A percentile compares a stretch with the other conserved stretches of the same genome.
phyloP scores from a whole-genome alignment of 345 rosid species.

The Geranium rotundifolium region DNA sequence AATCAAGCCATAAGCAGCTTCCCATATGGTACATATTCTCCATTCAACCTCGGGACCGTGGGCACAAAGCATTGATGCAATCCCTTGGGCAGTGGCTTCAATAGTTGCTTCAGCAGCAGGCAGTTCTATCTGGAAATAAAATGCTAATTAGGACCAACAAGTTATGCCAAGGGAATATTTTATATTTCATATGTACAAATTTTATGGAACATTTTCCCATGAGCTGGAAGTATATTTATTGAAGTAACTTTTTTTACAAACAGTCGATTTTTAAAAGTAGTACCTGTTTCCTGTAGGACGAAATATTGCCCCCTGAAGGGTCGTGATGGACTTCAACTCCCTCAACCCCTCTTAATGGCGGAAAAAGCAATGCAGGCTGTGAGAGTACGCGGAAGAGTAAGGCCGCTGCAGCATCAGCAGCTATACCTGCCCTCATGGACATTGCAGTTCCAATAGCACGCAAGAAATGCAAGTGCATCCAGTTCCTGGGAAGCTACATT shows the following conservation, averaged over 20 bases:
- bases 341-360: slow-evolving; percentile 85
- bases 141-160: slow-evolving; percentile 3
- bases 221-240: too few species aligned
- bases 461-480: slow-evolving; percentile 99
- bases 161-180: too few species aligned
- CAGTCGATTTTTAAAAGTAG: slow-evolving; percentile 2
- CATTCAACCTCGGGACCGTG: slow-evolving; percentile 99
- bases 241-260: too few species aligned
- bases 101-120: slow-evolving; percentile 95
- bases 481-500: slow-evolving; percentile 85
- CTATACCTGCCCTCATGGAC: slow-evolving; percentile 98
- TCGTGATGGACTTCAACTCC: slow-evolving; percentile 76
- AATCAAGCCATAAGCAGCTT: slow-evolving; percentile 93
- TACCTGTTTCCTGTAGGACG: slow-evolving; percentile 84
- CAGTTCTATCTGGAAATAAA: slow-evolving; percentile 62
- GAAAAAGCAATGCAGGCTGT: slow-evolving; percentile 93
- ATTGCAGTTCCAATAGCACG: slow-evolving; percentile 96
- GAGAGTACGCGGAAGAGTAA: slow-evolving; percentile 88
- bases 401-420: slow-evolving; percentile 99
- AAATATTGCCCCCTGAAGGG: slow-evolving; percentile 58
- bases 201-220: too few species aligned
- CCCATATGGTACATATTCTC: slow-evolving; percentile 99
- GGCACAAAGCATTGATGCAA: slow-evolving; percentile 98
- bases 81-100: slow-evolving; percentile 99
- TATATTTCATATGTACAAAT: too few species aligned